A percentile compares a stretch with the other conserved stretches of the same genome.
Conservation (phyloP, 768 basidiomycete genomes). For the Suillus bovinus region DNA sequence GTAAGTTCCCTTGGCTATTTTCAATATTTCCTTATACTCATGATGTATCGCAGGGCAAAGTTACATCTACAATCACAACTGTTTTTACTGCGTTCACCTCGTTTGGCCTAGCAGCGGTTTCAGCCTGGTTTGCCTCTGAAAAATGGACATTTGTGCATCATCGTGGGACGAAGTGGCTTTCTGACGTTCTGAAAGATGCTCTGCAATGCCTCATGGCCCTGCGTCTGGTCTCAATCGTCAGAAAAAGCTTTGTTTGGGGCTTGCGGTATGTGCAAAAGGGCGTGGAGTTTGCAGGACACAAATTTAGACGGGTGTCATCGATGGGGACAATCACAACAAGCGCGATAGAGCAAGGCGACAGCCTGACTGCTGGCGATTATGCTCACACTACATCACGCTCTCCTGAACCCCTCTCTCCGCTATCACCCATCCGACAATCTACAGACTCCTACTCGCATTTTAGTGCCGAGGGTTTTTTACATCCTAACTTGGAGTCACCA, state of each 20-base stretch:
- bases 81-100: conserved; percentile 72
- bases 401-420: conserved; percentile 7
- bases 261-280: conserved; percentile 5
- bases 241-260: conserved; percentile 2
- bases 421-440: conserved; percentile 10
- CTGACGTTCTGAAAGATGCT: conserved; percentile 55
- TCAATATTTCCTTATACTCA: neutral
- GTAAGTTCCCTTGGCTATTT: conserved; percentile 31
- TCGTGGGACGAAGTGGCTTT: conserved; percentile 68
- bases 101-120: conserved; percentile 70
- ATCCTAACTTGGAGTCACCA: neutral
- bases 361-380: neutral
- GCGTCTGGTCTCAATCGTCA: conserved; percentile 25
- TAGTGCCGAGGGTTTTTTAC: neutral
- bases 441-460: conserved; percentile 1
- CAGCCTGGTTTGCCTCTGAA: conserved; percentile 73
- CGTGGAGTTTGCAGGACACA: conserved; percentile 8
- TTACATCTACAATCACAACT: conserved; percentile 66
- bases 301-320: conserved; percentile 5
- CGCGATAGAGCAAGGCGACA: conserved; percentile 10
- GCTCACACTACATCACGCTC: conserved; percentile 1
- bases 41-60: conserved; percentile 38
- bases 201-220: conserved; percentile 37
- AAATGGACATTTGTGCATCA: conserved; percentile 63
- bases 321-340: conserved; percentile 6